Percentiles rank a stretch among this genome's conserved stretches.
Evolutionary conservation across 2,329 filamentous ascomycete species (phyloP).

Genomic region (Colletotrichum sp.): DNA sequence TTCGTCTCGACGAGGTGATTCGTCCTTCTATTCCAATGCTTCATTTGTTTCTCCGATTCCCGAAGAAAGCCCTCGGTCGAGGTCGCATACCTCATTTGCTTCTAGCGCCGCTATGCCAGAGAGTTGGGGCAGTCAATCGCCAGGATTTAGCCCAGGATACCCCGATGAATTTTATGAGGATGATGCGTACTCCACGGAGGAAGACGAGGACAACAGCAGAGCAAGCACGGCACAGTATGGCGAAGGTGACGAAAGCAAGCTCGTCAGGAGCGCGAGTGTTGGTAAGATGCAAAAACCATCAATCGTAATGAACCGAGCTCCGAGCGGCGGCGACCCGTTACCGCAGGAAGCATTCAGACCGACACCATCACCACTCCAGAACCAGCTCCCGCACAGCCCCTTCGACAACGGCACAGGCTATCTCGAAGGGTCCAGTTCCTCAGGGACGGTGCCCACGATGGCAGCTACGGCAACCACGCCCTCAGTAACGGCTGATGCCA

Average conservation of each 20-base stretch:
- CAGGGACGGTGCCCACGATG: slow-evolving; percentile 42
- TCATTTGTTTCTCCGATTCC: slow-evolving; percentile 79
- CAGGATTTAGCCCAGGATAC: slow-evolving; percentile 48
- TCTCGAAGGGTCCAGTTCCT: slow-evolving; percentile 50
- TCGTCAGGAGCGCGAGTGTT: slow-evolving; percentile 67
- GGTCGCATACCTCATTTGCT: slow-evolving; percentile 69
- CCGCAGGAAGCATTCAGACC: slow-evolving; percentile 24
- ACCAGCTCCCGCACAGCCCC: slow-evolving; percentile 35
- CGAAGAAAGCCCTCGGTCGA: slow-evolving; percentile 67
- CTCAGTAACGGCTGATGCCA: slow-evolving; percentile 46
- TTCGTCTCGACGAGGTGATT: slow-evolving; percentile 63
- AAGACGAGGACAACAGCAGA: slow-evolving; percentile 29
- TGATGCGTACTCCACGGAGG: slow-evolving; percentile 45
- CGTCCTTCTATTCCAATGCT: slow-evolving; percentile 68
- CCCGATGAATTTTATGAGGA: slow-evolving; percentile 58
- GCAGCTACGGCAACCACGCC: slow-evolving; percentile 26
- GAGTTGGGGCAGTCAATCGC: slow-evolving; percentile 63
- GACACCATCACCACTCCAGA: slow-evolving; percentile 39
- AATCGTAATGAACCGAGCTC: slow-evolving; percentile 50
- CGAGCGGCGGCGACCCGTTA: slow-evolving; percentile 15
- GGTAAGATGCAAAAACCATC: slow-evolving; percentile 65
- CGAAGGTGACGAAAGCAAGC: slow-evolving; percentile 59
- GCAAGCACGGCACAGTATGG: slow-evolving; percentile 41
- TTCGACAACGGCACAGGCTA: slow-evolving; percentile 52
- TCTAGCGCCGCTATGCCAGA: slow-evolving; percentile 77